Evolutionary conservation across 1,284 basidiomycete species (phyloP).

Genomic region (Tylopilus sp.): DNA sequence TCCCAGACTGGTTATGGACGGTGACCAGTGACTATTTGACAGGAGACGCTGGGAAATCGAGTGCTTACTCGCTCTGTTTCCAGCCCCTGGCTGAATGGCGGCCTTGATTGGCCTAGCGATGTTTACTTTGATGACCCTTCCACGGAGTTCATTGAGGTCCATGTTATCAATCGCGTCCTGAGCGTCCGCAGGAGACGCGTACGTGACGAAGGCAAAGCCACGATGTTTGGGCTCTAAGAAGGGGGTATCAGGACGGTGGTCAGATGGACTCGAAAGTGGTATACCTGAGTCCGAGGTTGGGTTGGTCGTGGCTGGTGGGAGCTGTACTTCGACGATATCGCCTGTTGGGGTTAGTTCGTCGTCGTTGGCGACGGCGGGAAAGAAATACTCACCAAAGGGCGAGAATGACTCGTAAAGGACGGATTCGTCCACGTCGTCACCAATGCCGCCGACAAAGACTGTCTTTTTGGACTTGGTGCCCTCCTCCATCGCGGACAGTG

Average conservation of each 20-base stretch:
- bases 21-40: slow-evolving; percentile 7
- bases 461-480: slow-evolving; percentile 79
- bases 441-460: slow-evolving; percentile 72
- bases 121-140: slow-evolving; percentile 73
- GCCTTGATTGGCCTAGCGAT: slow-evolving; percentile 71
- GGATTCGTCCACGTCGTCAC: slow-evolving; percentile 70
- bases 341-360: slow-evolving; percentile 42
- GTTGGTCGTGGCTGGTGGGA: slow-evolving; percentile 65
- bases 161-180: slow-evolving; percentile 88
- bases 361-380: background rate
- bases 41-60: slow-evolving; percentile 1
- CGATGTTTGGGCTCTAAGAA: slow-evolving; percentile 67
- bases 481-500: slow-evolving; percentile 56
- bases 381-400: slow-evolving; percentile 60
- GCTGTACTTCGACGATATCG: slow-evolving; percentile 77
- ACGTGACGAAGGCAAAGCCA: slow-evolving; percentile 80
- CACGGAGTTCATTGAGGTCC: slow-evolving; percentile 77
- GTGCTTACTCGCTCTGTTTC: slow-evolving; percentile 69
- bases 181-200: slow-evolving; percentile 68
- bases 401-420: slow-evolving; percentile 67
- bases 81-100: slow-evolving; percentile 51
- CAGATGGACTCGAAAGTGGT: slow-evolving; percentile 7
- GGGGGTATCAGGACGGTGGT: slow-evolving; percentile 6
- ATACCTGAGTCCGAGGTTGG: slow-evolving; percentile 51
- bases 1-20: slow-evolving; percentile 80